Conservation (phyloP, 345 rosid species). For the Cardamine chenopodiifolia region DNA sequence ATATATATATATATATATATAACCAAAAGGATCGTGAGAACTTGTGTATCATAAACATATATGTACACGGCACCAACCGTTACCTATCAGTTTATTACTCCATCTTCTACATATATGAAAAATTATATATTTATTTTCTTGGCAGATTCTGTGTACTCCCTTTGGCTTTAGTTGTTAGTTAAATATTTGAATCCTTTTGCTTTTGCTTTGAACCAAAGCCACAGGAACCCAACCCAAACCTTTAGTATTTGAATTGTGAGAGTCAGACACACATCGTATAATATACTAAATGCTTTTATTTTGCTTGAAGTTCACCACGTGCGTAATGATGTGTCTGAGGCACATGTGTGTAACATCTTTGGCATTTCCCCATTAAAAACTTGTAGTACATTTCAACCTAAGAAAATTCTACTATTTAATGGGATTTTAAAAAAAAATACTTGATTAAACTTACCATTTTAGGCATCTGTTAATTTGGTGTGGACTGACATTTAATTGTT, state of each 20-base stretch:
- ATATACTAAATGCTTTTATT: neutral
- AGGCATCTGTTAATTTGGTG: neutral
- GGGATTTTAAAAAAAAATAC: neutral
- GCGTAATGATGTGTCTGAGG: conserved; percentile 3
- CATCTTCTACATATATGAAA: neutral
- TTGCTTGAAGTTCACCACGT: conserved; percentile 23
- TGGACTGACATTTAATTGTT: neutral
- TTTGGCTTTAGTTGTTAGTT: conserved; percentile 38
- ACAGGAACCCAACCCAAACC: conserved; percentile 34
- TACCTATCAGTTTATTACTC: conserved; percentile 12
- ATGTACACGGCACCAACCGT: conserved; percentile 24
- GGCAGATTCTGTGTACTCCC: conserved; percentile 22
- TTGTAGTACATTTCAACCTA: neutral
- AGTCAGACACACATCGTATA: conserved; percentile 16
- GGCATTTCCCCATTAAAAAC: neutral
- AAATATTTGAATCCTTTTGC: conserved; percentile 18
- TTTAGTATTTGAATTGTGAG: conserved; percentile 16
- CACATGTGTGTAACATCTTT: conserved; percentile 19
- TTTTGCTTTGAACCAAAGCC: conserved; percentile 42
- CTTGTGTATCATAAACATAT: neutral
- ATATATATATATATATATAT: neutral
- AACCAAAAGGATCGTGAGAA: neutral
- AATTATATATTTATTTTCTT: neutral
- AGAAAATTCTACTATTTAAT: neutral
- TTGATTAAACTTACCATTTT: neutral